Conservation (phyloP, 2,329 filamentous ascomycete genomes). For the Cordyceps militaris region DNA sequence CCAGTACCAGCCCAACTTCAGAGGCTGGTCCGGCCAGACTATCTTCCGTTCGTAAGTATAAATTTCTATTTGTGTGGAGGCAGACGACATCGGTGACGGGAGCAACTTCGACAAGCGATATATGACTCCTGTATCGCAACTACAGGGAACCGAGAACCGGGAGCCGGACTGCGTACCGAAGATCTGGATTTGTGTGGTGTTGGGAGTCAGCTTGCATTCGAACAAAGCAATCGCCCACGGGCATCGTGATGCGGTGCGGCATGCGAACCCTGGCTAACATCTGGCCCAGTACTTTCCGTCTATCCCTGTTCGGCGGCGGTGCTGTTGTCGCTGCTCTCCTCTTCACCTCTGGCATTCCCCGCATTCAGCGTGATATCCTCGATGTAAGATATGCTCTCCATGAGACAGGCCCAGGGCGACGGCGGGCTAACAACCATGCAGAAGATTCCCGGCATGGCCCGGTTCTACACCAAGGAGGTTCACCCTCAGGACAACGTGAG, state of each 20-base stretch:
- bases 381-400: slow-evolving; percentile 32
- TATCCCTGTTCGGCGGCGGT: slow-evolving; percentile 50
- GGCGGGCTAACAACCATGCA: slow-evolving; percentile 25
- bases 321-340: slow-evolving; percentile 52
- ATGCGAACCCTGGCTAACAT: slow-evolving; percentile 1
- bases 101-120: not conserved
- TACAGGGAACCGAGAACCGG: no score
- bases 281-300: slow-evolving; percentile 39
- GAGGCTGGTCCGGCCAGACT: slow-evolving; percentile 44
- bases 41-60: slow-evolving; percentile 45
- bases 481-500: slow-evolving; percentile 58
- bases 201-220: not conserved
- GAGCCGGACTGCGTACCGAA: not conserved
- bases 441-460: slow-evolving; percentile 49
- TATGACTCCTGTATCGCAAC: no score
- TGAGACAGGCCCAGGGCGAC: no score
- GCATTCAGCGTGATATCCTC: slow-evolving; percentile 52
- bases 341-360: slow-evolving; percentile 56
- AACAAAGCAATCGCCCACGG: not conserved
- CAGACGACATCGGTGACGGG: not conserved
- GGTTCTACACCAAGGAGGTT: slow-evolving; percentile 45
- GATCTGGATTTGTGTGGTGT: not conserved
- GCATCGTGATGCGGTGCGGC: not conserved
- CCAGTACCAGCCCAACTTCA: slow-evolving; percentile 48
- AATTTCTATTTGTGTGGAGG: not conserved